Evolutionary conservation across 1,139 yeast genomes (phyloP).

Genomic region (Candida albicans): DNA sequence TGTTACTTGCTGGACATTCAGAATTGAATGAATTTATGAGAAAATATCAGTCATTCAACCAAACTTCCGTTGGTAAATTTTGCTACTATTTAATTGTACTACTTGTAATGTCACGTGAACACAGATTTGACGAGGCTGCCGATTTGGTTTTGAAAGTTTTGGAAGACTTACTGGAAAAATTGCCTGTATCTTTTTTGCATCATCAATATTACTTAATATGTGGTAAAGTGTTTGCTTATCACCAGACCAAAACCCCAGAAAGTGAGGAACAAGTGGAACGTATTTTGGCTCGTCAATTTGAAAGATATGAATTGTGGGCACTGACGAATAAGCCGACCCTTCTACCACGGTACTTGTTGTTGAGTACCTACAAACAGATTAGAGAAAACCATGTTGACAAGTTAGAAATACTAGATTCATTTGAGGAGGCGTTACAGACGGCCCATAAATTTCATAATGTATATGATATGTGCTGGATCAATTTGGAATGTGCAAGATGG

Average conservation of each 20-base stretch:
- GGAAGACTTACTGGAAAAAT: constrained; percentile 17
- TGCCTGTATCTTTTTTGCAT: constrained; percentile 27
- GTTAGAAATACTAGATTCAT: constrained; percentile 43
- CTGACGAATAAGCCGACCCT: constrained; percentile 37
- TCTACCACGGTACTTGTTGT: constrained; percentile 30
- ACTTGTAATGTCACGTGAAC: constrained; percentile 10
- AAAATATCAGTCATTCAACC: constrained; percentile 6
- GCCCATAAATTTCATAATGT: constrained; percentile 32
- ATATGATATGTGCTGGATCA: constrained; percentile 44
- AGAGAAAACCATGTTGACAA: constrained; percentile 24
- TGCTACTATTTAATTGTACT: constrained; percentile 14
- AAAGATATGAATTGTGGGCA: constrained; percentile 31
- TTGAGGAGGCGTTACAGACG: constrained; percentile 46
- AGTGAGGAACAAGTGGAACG: constrained; percentile 8
- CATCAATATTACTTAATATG: constrained; percentile 23
- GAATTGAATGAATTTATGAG: constrained; percentile 17
- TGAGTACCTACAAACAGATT: constrained; percentile 32
- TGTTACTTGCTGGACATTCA: constrained; percentile 20
- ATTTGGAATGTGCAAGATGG: constrained; percentile 51
- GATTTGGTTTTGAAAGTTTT: constrained; percentile 19
- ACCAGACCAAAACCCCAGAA: neutral
- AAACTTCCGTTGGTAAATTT: constrained; percentile 9
- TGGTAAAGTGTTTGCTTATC: constrained; percentile 17
- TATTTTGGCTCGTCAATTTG: constrained; percentile 16
- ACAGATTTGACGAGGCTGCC: constrained; percentile 24